Evolutionary conservation across 2,329 filamentous ascomycete genomes (phyloP).

Genomic region (Beauveria bassiana): DNA sequence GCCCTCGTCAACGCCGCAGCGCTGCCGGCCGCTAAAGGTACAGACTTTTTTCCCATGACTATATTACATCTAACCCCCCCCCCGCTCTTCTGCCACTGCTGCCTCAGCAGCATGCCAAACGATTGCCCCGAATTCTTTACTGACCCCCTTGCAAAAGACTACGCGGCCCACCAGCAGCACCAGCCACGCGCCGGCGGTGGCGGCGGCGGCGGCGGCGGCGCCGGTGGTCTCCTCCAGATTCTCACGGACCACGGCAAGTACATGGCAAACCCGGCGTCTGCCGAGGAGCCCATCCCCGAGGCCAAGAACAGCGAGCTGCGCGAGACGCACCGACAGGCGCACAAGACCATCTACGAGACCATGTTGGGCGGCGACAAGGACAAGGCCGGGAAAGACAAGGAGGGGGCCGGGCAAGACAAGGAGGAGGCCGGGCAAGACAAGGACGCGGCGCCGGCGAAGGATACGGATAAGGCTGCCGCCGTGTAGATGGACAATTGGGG

Average conservation of each 20-base stretch:
- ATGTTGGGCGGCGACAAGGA: neutral
- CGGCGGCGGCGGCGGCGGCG: neutral
- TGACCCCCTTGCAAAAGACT: neutral
- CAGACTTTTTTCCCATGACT: neutral
- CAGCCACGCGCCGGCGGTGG: neutral
- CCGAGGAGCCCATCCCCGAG: neutral
- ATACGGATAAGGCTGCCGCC: too few species aligned
- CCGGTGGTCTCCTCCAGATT: neutral
- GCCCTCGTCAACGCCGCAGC: neutral
- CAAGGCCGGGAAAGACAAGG: neutral
- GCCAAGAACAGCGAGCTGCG: conserved; percentile 8
- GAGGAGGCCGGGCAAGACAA: neutral
- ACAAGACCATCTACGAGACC: neutral
- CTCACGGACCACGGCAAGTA: conserved; percentile 10
- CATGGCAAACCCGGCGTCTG: neutral
- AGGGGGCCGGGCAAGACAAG: neutral
- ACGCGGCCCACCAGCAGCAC: neutral
- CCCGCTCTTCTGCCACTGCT: too few species aligned
- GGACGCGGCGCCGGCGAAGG: too few species aligned
- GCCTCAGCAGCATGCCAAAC: too few species aligned
- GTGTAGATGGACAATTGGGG: too few species aligned
- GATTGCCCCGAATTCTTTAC: too few species aligned
- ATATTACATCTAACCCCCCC: neutral
- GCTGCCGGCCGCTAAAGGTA: neutral
- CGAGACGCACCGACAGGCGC: conserved; percentile 5